phyloP scores from a whole-genome alignment of 176 grass and related monocot species.

The Paspalum vaginatum region DNA sequence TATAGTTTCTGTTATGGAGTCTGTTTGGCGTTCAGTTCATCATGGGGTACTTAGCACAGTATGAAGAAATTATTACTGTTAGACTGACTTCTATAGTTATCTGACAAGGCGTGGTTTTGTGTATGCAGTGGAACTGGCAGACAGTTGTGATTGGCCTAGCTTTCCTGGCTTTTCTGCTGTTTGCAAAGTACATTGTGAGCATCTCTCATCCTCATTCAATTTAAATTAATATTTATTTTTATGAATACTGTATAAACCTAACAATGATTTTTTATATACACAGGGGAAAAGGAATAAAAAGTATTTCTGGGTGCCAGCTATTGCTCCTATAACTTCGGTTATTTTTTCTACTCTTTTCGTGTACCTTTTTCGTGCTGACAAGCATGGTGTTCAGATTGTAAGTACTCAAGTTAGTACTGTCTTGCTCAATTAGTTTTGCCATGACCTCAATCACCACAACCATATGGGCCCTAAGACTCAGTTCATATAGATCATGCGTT shows the following conservation, averaged over 20 bases:
- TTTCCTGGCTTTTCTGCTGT: slow-evolving; percentile 82
- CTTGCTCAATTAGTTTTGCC: not conserved
- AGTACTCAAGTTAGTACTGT: slow-evolving; percentile 40
- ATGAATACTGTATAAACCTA: slow-evolving; percentile 1
- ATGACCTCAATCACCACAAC: slow-evolving; percentile 3
- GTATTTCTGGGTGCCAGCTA: slow-evolving; percentile 90
- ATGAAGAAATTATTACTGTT: slow-evolving; percentile 14
- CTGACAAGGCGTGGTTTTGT: slow-evolving; percentile 23
- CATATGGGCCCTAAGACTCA: not conserved
- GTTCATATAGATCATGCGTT: not conserved
- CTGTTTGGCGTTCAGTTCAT: slow-evolving; percentile 80
- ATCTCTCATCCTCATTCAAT: slow-evolving; percentile 15
- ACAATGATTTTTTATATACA: slow-evolving; percentile 20
- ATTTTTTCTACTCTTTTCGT: slow-evolving; percentile 88
- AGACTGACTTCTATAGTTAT: not conserved
- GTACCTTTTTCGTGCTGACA: slow-evolving; percentile 80
- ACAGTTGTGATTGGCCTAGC: slow-evolving; percentile 72
- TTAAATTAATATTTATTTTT: not conserved
- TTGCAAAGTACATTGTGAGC: slow-evolving; percentile 77
- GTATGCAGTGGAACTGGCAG: slow-evolving; percentile 95
- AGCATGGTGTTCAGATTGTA: slow-evolving; percentile 97
- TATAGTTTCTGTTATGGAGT: slow-evolving; percentile 90
- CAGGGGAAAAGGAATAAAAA: slow-evolving; percentile 87
- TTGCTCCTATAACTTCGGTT: slow-evolving; percentile 82
- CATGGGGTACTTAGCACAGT: slow-evolving; percentile 58